Conservation (phyloP, 768 basidiomycete species). For the Suillus tomentosus region DNA sequence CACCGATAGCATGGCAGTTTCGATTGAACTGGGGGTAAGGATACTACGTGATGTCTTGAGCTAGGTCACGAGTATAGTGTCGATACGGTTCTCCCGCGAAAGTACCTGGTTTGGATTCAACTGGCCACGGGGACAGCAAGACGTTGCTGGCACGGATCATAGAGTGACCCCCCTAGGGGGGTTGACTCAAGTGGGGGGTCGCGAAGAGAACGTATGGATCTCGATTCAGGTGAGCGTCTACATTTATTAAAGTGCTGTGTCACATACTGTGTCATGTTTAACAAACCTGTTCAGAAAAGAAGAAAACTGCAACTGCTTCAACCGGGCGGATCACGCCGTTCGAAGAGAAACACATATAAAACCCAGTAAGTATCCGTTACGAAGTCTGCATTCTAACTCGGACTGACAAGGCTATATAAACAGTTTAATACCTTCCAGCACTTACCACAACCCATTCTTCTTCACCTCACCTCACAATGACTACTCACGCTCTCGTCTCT, state of each 20-base stretch:
- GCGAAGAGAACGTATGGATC: not conserved
- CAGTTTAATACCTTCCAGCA: not conserved
- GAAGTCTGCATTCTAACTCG: not conserved
- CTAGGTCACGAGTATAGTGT: not conserved
- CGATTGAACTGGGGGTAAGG: not conserved
- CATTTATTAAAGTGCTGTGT: not conserved
- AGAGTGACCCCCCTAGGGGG: not conserved
- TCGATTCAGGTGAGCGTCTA: not conserved
- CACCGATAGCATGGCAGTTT: not conserved
- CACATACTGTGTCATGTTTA: slow-evolving; percentile 5
- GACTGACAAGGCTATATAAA: not conserved
- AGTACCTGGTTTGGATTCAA: not conserved
- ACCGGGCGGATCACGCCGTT: slow-evolving; percentile 2
- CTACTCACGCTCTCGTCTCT: slow-evolving; percentile 41
- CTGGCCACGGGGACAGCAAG: not conserved
- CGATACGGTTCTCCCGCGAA: not conserved
- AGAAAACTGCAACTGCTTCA: not conserved
- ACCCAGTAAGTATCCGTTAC: not conserved
- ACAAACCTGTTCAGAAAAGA: slow-evolving; percentile 3
- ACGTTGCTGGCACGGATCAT: slow-evolving; percentile 7
- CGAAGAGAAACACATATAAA: not conserved
- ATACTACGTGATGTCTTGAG: not conserved
- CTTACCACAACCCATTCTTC: not conserved
- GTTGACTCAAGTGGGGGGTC: not conserved
- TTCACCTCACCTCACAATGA: slow-evolving; percentile 7